Base-by-base conservation (phyloP, 306 rosid species). In the Inga oerstediana region DNA sequence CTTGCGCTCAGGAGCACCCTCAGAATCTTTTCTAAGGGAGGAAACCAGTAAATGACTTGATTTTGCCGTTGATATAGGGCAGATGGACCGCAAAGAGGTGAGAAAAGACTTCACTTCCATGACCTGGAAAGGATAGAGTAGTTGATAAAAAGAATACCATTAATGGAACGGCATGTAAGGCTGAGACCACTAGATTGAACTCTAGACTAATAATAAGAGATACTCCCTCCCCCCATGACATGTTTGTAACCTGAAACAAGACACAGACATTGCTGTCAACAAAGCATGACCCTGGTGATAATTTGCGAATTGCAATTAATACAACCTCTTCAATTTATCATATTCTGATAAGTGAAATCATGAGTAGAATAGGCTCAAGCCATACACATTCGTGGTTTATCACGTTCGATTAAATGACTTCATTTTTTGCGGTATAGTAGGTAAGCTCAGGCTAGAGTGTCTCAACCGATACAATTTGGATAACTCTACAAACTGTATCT, bases 151-250 rank as follows among this genome's bases (percentile, higher is more conserved):
- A 70, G 46, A 93, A 59, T 88, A 95, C 98, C 98, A 95, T 95
- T 45, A 93, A 93, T 72, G 98, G 98, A 81, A 97, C 91, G 88
- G 92, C 98, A 80, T 93, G 98, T 56, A 93, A 88, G 27, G 96
- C 87, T 81, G 93, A 92, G 72, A 97, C 94, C 76, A 93, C 96
- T 30, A 92, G 58, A 89, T 95, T 98, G 68, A 91, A 86, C 78
- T 84, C 80, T 1, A 95, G 98, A 75, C 91, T 76, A 82, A 95
- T 93, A 82, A 87, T 79, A 79, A 93, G 91, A 39, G 88, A 59
- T 56, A 90, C 96, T 87, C 94, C 83, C 84, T 95, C 98, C 32
- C 94, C 98, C 97, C 98, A 95, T 64, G 98, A 98, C 68, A 95
- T 92, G 83, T 93, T 95, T 49, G 98, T 92, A 27, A 91, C 98